Conservation (phyloP, 2,329 filamentous ascomycete species). For the Didymella lethalis region DNA sequence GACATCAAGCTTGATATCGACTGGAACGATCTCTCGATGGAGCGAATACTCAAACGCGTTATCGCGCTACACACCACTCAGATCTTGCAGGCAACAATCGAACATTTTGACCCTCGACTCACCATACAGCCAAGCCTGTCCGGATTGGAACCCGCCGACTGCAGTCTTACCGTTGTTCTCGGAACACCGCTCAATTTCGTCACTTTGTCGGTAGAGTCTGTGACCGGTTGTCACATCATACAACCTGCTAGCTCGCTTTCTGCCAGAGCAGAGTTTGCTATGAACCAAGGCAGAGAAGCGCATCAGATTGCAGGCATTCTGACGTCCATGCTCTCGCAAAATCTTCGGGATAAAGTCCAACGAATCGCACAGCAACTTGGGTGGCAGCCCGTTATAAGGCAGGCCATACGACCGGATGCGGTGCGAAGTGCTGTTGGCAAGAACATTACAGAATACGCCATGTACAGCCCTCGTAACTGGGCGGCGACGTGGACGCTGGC, state of each 20-base stretch:
- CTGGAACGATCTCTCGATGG: conserved; percentile 72
- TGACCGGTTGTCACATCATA: conserved; percentile 78
- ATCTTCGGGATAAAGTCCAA: conserved; percentile 68
- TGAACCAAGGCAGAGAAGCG: conserved; percentile 68
- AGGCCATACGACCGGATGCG: conserved; percentile 56
- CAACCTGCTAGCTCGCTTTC: conserved; percentile 61
- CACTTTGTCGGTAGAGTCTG: conserved; percentile 74
- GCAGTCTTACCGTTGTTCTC: conserved; percentile 72
- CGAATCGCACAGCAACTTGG: conserved; percentile 68
- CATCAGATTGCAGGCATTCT: conserved; percentile 66
- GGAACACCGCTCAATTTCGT: conserved; percentile 66
- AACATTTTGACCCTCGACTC: conserved; percentile 66
- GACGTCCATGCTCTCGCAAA: conserved; percentile 68
- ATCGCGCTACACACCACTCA: conserved; percentile 78
- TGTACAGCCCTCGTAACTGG: conserved; percentile 79
- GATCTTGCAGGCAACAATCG: conserved; percentile 69
- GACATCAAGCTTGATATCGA: conserved; percentile 74
- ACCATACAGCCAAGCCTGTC: conserved; percentile 67
- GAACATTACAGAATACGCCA: conserved; percentile 68
- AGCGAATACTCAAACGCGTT: conserved; percentile 74
- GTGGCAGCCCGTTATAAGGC: conserved; percentile 63
- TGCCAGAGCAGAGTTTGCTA: conserved; percentile 64
- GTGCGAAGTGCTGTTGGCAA: conserved; percentile 68
- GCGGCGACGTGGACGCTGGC: conserved; percentile 74
- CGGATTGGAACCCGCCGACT: conserved; percentile 69